Base-by-base conservation (phyloP, 495 filamentous ascomycete genomes). In the Platismatia glauca region DNA sequence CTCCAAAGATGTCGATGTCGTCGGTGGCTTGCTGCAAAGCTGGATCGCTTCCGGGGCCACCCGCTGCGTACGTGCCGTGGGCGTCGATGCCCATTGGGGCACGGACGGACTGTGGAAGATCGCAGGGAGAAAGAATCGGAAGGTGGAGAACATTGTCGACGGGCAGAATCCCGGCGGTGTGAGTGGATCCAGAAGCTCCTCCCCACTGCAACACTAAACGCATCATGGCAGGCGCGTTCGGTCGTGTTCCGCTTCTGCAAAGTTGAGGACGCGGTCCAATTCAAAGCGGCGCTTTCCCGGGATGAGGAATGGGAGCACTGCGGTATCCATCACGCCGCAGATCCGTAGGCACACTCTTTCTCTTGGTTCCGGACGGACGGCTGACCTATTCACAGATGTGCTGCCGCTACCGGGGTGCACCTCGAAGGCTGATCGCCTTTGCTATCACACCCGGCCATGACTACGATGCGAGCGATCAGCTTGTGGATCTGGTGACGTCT, bases 221-320 rank as follows among this genome's bases (percentile, higher is more conserved):
- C 16, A 53, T 12, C 3, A 31, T 22, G 35, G 34, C 24, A 61
- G 59, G 34, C 59, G 16, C 71, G 74, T 55, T 69, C 59, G 31
- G 73, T 79, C 18, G 62, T 67, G 55, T 79, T 77, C 63, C 75
- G 76, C 33, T 79, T 80, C 65, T 70, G 69, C 48, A 71, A 65
- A 60, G 73, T 80, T 43, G 70, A 70, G 1, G 70, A 79, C 52
- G 78, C 76, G 1, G 71, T 77, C 11, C 66, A 68, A 8, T 80
- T 80, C 69, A 72, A 71, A 39, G 63, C 66, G 15, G 58, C 61
- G 5, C 64, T 79, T 11, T 43, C 65, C 35, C 70, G 78, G 44
- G 67, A 73, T 31, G 69, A 73, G 24, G 75, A 75, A 5, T 80
- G 74, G 72, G 74, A 79, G 67, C 69, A 72, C n/a, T 74, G 71